Evolutionary conservation across 805 yeast genomes (phyloP).

Genomic region (Kluyveromyces dobzhanskii): DNA sequence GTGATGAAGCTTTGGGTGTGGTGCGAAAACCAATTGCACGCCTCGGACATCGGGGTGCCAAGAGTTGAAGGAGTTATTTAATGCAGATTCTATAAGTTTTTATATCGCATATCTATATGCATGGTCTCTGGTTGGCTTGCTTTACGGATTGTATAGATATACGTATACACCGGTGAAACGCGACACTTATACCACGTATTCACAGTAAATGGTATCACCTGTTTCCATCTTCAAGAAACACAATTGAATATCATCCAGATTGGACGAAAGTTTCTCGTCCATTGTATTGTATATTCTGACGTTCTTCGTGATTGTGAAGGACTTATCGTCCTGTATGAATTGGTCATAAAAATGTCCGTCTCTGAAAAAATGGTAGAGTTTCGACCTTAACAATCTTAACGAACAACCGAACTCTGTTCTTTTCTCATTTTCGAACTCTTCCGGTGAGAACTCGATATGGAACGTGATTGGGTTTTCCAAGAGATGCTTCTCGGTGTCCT

Average conservation of each 20-base stretch:
- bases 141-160: no score
- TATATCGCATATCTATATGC: not conserved
- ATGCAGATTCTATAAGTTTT: not conserved
- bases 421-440: slow-evolving; percentile 52
- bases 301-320: slow-evolving; percentile 25
- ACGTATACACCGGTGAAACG: no score
- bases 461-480: slow-evolving; percentile 38
- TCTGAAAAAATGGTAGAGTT: slow-evolving; percentile 46
- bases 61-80: slow-evolving; percentile 20
- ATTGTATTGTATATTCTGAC: slow-evolving; percentile 31
- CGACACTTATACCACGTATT: slow-evolving; percentile 17
- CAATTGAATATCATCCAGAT: slow-evolving; percentile 38
- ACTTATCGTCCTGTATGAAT: slow-evolving; percentile 8
- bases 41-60: slow-evolving; percentile 31
- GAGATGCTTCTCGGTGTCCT: slow-evolving; percentile 14
- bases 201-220: slow-evolving; percentile 38
- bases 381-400: slow-evolving; percentile 50
- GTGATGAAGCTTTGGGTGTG: slow-evolving; percentile 56
- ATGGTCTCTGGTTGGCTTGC: not conserved
- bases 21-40: slow-evolving; percentile 47
- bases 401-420: slow-evolving; percentile 67
- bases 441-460: slow-evolving; percentile 75
- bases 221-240: slow-evolving; percentile 47
- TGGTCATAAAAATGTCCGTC: slow-evolving; percentile 32
- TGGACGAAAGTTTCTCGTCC: slow-evolving; percentile 20